A percentile compares a stretch with the other conserved stretches of the same genome.
These are phyloP conservation scores for Eimeria falciformis DNA, from an alignment of 169 alveolate genomes.

Conservation along the genomic window DNA sequence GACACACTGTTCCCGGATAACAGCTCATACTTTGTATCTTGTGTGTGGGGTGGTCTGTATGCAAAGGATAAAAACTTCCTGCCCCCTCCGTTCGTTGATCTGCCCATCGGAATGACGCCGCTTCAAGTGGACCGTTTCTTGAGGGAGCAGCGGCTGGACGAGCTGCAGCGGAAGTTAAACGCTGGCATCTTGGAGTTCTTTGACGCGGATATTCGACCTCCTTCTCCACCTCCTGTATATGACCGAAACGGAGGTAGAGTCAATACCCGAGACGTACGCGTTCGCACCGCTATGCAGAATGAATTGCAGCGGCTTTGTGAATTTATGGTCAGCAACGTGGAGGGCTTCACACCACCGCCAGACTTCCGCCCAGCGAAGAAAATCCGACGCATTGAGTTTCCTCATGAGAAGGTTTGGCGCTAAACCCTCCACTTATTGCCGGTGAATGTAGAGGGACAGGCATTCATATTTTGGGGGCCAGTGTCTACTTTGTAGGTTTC, in stretches of 20 bases:
- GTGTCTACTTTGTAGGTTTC: no score
- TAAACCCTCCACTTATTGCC: no score
- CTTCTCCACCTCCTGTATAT: constrained; percentile 94
- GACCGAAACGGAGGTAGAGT: constrained; percentile 92
- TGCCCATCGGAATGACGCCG: constrained; percentile 92
- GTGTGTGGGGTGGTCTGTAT: no score
- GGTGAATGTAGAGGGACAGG: no score
- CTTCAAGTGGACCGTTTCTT: constrained; percentile 92
- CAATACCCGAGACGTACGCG: constrained; percentile 93
- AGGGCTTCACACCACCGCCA: constrained; percentile 93
- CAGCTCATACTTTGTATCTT: no score
- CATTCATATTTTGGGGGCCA: no score
- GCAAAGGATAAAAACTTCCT: constrained; percentile 84
- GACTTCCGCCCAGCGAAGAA: constrained; percentile 92
- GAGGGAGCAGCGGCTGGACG: constrained; percentile 93
- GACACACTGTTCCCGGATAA: no score
- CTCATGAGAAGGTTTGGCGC: constrained; percentile 79
- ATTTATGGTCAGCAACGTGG: constrained; percentile 88
- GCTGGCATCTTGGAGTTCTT: constrained; percentile 86
- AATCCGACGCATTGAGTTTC: constrained; percentile 89
- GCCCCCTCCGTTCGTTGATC: constrained; percentile 93
- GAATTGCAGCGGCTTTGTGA: constrained; percentile 91
- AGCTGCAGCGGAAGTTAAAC: constrained; percentile 86
- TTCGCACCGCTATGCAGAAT: constrained; percentile 89
- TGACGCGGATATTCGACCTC: constrained; percentile 94